phyloP scores from a whole-genome alignment of 2,329 filamentous ascomycete genomes.

The Calcarisporium arbuscula region DNA sequence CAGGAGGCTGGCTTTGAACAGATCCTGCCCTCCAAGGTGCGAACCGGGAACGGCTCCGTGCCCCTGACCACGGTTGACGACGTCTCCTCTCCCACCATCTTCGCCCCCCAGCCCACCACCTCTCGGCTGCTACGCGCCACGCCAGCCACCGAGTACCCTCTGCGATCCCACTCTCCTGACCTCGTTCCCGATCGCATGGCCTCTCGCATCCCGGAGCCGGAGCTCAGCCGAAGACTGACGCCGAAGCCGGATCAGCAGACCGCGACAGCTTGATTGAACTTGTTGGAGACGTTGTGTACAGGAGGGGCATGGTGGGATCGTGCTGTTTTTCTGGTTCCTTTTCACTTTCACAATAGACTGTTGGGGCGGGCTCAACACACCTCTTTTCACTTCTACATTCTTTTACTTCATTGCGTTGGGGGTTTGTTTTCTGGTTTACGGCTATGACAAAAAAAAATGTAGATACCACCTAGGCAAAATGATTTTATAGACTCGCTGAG shows the following conservation, averaged over 20 bases:
- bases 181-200: slow-evolving; percentile 58
- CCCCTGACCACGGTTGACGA: slow-evolving; percentile 37
- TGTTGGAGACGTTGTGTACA: too few relatives aligned
- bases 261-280: too few relatives aligned
- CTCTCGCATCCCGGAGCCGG: slow-evolving; percentile 46
- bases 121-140: slow-evolving; percentile 47
- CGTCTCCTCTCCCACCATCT: slow-evolving; percentile 37
- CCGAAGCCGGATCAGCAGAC: slow-evolving; percentile 41
- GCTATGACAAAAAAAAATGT: too few relatives aligned
- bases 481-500: too few relatives aligned
- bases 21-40: slow-evolving; percentile 49
- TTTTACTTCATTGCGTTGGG: too few relatives aligned
- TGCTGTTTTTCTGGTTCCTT: too few relatives aligned
- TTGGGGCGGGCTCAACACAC: too few relatives aligned
- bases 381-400: too few relatives aligned
- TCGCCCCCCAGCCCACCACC: slow-evolving; percentile 49
- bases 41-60: slow-evolving; percentile 40
- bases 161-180: slow-evolving; percentile 52
- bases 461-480: too few relatives aligned
- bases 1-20: slow-evolving; percentile 50
- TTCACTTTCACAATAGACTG: too few relatives aligned
- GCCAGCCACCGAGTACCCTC: slow-evolving; percentile 48
- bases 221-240: slow-evolving; percentile 37
- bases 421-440: too few relatives aligned
- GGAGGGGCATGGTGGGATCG: too few relatives aligned